phyloP scores from a whole-genome alignment of 139 green algal species.

The Spirogloea muscicola region DNA sequence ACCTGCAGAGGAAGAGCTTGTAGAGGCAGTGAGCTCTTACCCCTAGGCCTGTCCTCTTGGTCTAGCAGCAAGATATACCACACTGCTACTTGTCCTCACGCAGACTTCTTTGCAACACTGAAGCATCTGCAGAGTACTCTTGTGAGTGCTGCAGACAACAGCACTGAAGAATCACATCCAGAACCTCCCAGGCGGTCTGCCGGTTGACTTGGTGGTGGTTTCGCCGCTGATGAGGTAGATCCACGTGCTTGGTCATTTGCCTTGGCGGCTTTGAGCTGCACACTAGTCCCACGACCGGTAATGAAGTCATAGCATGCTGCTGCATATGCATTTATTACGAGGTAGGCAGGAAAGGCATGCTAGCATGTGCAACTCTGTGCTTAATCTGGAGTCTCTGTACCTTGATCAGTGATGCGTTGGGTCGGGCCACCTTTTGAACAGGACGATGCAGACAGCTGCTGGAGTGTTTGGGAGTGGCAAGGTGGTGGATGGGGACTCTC shows the following conservation, averaged over 20 bases:
- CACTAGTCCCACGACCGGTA: background rate
- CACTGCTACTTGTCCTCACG: no score
- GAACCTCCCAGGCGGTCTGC: background rate
- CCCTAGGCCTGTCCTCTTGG: no score
- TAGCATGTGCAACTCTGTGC: background rate
- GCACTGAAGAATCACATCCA: constrained; percentile 9
- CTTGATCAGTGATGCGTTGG: background rate
- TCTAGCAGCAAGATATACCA: no score
- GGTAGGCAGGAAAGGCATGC: background rate
- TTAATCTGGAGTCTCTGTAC: background rate
- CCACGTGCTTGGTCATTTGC: background rate
- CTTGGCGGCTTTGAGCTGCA: background rate
- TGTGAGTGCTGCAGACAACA: background rate
- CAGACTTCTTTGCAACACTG: no score
- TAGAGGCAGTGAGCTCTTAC: no score
- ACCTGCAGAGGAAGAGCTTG: no score
- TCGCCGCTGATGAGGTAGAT: constrained; percentile 15
- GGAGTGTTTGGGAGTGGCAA: constrained; percentile 8
- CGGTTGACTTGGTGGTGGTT: background rate
- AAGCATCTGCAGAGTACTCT: background rate
- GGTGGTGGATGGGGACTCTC: background rate
- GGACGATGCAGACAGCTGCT: constrained; percentile 13
- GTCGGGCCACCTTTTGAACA: background rate
- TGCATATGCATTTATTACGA: background rate
- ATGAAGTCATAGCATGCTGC: background rate